Percentiles rank a stretch among this genome's conserved stretches.
Evolutionary conservation across 2,329 filamentous ascomycete species (phyloP).

Genomic region (Ophiocordyceps camponoti-rufipedis): DNA sequence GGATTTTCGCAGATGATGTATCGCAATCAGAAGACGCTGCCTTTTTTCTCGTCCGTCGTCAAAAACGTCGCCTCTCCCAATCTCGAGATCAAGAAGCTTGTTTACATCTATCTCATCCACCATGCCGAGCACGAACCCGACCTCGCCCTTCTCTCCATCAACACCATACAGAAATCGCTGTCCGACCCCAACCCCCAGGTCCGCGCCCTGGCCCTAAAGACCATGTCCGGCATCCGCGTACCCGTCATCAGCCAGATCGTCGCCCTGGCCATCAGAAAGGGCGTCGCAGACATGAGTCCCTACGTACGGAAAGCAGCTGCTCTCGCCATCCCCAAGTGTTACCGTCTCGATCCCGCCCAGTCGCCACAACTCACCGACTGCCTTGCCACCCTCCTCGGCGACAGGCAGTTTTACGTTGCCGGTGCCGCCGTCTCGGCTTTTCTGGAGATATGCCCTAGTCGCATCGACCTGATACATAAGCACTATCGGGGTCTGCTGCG

Average conservation of each 20-base stretch:
- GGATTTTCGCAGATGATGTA: conserved; percentile 66
- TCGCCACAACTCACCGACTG: conserved; percentile 74
- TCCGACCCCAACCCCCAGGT: conserved; percentile 84
- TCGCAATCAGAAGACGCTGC: conserved; percentile 66
- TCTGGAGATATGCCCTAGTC: conserved; percentile 72
- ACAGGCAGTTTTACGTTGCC: conserved; percentile 93
- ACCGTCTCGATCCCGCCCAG: conserved; percentile 72
- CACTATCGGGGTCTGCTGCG: conserved; percentile 73
- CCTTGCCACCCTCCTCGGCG: conserved; percentile 57
- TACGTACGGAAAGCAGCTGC: conserved; percentile 86
- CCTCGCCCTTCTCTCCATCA: conserved; percentile 88
- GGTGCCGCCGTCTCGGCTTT: conserved; percentile 84
- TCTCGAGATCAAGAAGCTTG: conserved; percentile 90
- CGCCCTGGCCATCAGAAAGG: conserved; percentile 86
- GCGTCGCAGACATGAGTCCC: conserved; percentile 83
- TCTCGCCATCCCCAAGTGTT: conserved; percentile 88
- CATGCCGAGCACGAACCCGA: conserved; percentile 95
- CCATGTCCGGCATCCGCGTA: conserved; percentile 95
- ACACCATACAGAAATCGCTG: conserved; percentile 95
- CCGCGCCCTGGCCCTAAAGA: conserved; percentile 77
- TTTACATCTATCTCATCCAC: conserved; percentile 94
- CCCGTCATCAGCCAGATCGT: conserved; percentile 97
- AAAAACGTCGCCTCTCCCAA: conserved; percentile 94
- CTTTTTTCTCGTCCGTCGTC: conserved; percentile 93
- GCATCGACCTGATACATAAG: conserved; percentile 75